Conservation (phyloP, 495 filamentous ascomycete genomes). For the Xylaria castorea region DNA sequence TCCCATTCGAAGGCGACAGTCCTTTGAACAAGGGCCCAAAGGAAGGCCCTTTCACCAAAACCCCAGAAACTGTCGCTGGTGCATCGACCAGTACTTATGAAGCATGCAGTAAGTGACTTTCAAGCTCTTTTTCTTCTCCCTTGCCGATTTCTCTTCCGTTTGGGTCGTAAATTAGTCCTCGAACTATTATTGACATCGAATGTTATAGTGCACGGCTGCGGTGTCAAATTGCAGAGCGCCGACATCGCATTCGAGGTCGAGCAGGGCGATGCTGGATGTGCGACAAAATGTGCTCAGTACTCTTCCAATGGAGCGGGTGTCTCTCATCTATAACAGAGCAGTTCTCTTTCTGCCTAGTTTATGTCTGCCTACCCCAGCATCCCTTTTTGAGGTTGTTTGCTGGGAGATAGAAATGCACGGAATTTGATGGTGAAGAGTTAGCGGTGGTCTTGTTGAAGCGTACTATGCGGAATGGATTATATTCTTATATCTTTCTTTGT, state of each 20-base stretch:
- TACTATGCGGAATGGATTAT: not conserved
- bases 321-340: not conserved
- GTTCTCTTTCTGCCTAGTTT: not conserved
- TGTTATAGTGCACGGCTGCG: conserved; percentile 6
- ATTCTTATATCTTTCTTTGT: not conserved
- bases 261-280: not conserved
- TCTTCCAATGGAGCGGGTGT: not conserved
- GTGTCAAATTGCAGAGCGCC: not conserved
- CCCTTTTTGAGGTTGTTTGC: not conserved
- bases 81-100: not conserved
- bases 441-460: not conserved
- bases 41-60: not conserved
- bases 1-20: not conserved
- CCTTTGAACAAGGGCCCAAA: not conserved
- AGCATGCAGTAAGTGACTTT: conserved; percentile 12
- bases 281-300: not conserved
- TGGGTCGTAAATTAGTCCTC: not conserved
- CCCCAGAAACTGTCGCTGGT: not conserved
- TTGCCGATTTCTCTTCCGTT: not conserved
- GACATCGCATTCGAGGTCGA: conserved; percentile 1
- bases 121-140: not conserved
- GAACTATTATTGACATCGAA: not conserved
- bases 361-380: not conserved
- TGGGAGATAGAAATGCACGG: not conserved
- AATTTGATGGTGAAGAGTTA: not conserved